Conservation (phyloP, 2,329 filamentous ascomycete genomes). For the Calonectria hongkongensis region DNA sequence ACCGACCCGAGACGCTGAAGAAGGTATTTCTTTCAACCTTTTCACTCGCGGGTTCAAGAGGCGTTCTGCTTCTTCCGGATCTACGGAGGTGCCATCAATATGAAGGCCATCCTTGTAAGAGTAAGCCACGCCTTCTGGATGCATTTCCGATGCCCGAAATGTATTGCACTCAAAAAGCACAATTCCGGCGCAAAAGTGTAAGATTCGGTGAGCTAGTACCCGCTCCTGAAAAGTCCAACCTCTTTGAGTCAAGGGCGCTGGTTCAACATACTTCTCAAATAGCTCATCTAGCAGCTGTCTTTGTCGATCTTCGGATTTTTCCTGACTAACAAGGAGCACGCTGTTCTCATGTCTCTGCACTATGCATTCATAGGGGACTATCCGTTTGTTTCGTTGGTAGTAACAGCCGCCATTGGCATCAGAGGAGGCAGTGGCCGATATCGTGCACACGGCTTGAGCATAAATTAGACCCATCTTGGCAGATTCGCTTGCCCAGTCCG, state of each 20-base stretch:
- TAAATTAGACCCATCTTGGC: conserved; percentile 7
- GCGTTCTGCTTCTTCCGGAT: background rate
- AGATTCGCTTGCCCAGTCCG: conserved; percentile 45
- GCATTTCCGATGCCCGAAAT: background rate
- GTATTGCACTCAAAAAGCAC: conserved; percentile 28
- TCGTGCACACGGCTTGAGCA: background rate
- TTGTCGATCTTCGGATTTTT: background rate
- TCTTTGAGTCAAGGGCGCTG: background rate
- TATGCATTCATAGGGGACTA: background rate
- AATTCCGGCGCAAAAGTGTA: conserved; percentile 23
- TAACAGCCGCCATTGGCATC: conserved; percentile 15
- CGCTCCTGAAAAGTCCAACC: conserved; percentile 5
- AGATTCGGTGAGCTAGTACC: conserved; percentile 1
- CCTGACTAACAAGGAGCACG: background rate
- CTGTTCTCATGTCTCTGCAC: background rate
- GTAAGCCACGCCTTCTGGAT: background rate
- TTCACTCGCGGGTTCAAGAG: background rate
- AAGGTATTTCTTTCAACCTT: too few species aligned
- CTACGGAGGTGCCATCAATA: background rate
- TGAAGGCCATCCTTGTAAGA: background rate
- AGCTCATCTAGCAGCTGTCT: background rate
- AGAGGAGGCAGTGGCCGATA: conserved; percentile 11
- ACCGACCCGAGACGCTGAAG: too few species aligned
- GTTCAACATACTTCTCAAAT: conserved; percentile 17
- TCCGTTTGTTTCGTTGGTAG: background rate